Base-by-base conservation (phyloP, 805 yeast species). In the Candida tibetensis region DNA sequence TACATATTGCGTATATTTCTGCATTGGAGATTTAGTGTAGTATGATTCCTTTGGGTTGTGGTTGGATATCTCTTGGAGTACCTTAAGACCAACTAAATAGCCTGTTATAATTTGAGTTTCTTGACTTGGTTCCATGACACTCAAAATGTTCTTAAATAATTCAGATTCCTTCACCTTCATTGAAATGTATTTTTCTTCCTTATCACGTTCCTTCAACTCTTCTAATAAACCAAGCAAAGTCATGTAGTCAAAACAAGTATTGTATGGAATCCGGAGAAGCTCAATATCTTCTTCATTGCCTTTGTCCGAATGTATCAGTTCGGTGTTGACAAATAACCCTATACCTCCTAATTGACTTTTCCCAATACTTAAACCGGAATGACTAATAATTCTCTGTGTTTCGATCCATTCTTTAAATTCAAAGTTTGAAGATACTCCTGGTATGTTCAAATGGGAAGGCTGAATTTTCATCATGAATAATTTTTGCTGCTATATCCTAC, bases 331-430 rank as follows among this genome's bases (percentile, higher is more conserved):
- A 28, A 56, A 52, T 7, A 64, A 31, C 5, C 70, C 70, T 5
- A 45, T 44, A 9, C 70, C 70, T n/a, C 69, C 68, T 10, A 60
- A 40, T 1, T 37, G 15, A 34, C 64, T 56, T 13, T 35, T 10
- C 15, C 42, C 51, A 29, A 62, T 45, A 4, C 48, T 16, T 4
- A 57, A 26, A 5, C 42, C 27, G 1, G 36, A 41, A 36, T 57
- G 55, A 3, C 44, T 39, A 5, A 25, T 37, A 14, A 59, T 45
- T 4, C 35, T 42, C n/a, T 32, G 28, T 4, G n/a, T 14, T 14
- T 13, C 13, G 5, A 35, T 25, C 39, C 39, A 40, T 7, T 27
- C 17, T 7, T 12, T 17, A 6, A 35, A 31, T 6, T 28, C 28
- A 2, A 10, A 17, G 9, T 35, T 32, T 15, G 25, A 14, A 4